Evolutionary conservation across 495 filamentous ascomycete species (phyloP).

Genomic region (Neohortaea acidophila): DNA sequence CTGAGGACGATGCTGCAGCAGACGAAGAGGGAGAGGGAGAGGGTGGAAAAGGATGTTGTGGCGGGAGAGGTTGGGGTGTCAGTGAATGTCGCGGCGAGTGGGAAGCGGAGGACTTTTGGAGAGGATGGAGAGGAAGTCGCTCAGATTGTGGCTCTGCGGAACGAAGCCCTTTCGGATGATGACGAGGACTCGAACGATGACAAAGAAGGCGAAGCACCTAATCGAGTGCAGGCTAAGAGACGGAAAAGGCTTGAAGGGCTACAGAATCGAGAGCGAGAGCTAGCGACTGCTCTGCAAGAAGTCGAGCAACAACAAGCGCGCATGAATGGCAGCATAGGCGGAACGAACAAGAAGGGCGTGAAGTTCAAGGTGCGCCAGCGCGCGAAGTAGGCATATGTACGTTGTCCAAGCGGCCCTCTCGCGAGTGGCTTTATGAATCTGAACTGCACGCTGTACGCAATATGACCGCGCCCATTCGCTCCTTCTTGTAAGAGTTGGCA

Average conservation of each 20-base stretch:
- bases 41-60: conserved; percentile 39
- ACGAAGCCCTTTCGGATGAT: conserved; percentile 35
- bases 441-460: too few species aligned
- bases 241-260: conserved; percentile 46
- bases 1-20: conserved; percentile 51
- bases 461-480: too few species aligned
- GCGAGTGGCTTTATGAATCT: too few species aligned
- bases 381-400: too few species aligned
- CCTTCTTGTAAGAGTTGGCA: neutral
- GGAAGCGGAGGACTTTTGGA: conserved; percentile 20
- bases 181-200: conserved; percentile 20
- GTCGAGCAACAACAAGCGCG: conserved; percentile 61
- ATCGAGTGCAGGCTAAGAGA: conserved; percentile 32
- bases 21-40: conserved; percentile 44
- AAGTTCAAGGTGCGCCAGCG: conserved; percentile 73
- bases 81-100: conserved; percentile 23
- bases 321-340: conserved; percentile 70
- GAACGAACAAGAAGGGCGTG: conserved; percentile 63
- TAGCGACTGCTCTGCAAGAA: conserved; percentile 57
- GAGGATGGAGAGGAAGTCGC: conserved; percentile 15
- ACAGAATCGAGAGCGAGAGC: conserved; percentile 51
- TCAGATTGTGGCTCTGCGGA: conserved; percentile 31
- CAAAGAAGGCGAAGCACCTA: conserved; percentile 16
- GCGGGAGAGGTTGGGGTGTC: conserved; percentile 20
- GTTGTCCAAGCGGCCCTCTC: too few species aligned